phyloP scores from a whole-genome alignment of 345 rosid genomes.

The Pugionium dolabratum region DNA sequence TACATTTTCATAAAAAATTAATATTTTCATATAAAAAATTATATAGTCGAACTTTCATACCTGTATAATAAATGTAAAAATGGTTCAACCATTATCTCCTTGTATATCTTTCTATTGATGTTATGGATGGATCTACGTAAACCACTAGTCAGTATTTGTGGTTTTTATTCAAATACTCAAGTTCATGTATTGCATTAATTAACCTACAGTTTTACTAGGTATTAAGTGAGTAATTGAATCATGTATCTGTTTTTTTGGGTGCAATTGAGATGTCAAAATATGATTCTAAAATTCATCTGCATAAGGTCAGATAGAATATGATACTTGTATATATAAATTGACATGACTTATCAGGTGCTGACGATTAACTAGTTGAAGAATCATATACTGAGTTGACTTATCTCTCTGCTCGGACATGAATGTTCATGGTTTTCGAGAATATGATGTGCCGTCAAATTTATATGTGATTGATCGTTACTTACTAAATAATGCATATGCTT shows the following conservation, averaged over 20 bases:
- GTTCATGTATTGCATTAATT: neutral
- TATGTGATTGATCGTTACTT: slow-evolving; percentile 23
- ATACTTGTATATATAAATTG: slow-evolving; percentile 26
- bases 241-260: neutral
- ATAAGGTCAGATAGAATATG: slow-evolving; percentile 36
- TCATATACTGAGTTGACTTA: slow-evolving; percentile 42
- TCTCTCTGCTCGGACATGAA: slow-evolving; percentile 27
- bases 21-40: too few species aligned
- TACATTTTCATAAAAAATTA: too few species aligned
- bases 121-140: too few species aligned
- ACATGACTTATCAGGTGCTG: slow-evolving; percentile 37
- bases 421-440: slow-evolving; percentile 28
- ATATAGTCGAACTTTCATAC: too few species aligned
- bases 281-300: slow-evolving; percentile 24
- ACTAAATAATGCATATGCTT: slow-evolving; percentile 23
- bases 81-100: too few species aligned
- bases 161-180: too few species aligned
- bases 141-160: too few species aligned
- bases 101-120: too few species aligned
- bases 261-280: slow-evolving; percentile 7
- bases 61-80: too few species aligned
- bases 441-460: slow-evolving; percentile 17
- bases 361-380: slow-evolving; percentile 35
- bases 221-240: neutral
- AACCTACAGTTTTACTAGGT: neutral